These are phyloP conservation scores for Wickerhamiella occidentalis DNA, from an alignment of 805 yeast species.

Conservation along the genomic window DNA sequence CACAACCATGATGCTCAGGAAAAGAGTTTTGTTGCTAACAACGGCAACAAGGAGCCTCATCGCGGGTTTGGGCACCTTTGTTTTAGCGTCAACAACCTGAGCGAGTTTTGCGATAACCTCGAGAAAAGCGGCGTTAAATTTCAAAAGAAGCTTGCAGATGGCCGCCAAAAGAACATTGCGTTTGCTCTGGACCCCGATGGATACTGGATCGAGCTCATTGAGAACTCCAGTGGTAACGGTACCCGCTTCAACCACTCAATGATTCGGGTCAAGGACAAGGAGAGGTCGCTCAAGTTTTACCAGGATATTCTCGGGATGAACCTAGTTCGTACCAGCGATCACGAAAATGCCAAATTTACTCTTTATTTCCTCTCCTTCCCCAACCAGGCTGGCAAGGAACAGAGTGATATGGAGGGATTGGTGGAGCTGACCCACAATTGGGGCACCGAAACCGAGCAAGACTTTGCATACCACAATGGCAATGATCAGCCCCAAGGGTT, in stretches of 20 bases:
- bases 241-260: conserved; percentile 69
- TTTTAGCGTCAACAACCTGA: conserved; percentile 71
- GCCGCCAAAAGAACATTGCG: conserved; percentile 87
- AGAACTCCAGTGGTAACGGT: conserved; percentile 31
- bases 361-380: conserved; percentile 76
- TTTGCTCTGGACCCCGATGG: conserved; percentile 93
- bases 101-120: conserved; percentile 44
- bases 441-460: conserved; percentile 78
- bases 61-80: conserved; percentile 94
- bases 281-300: conserved; percentile 65
- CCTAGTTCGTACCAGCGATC: conserved; percentile 43
- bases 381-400: conserved; percentile 29
- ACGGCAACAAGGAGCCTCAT: conserved; percentile 75
- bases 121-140: conserved; percentile 55
- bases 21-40: conserved; percentile 50
- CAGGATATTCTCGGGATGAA: conserved; percentile 70
- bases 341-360: conserved; percentile 64
- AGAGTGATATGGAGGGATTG: conserved; percentile 44
- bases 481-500: conserved; percentile 70
- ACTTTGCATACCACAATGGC: conserved; percentile 72
- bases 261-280: conserved; percentile 85
- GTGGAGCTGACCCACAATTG: conserved; percentile 89
- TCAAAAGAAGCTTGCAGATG: conserved; percentile 76
- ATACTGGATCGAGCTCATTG: conserved; percentile 89
- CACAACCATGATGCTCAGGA: conserved; percentile 55